Evolutionary conservation across 192 early-diverging fungal genomes (phyloP), one percentile per base, ranked within the genome.

Genomic region (Dimargaris xerosporica): DNA sequence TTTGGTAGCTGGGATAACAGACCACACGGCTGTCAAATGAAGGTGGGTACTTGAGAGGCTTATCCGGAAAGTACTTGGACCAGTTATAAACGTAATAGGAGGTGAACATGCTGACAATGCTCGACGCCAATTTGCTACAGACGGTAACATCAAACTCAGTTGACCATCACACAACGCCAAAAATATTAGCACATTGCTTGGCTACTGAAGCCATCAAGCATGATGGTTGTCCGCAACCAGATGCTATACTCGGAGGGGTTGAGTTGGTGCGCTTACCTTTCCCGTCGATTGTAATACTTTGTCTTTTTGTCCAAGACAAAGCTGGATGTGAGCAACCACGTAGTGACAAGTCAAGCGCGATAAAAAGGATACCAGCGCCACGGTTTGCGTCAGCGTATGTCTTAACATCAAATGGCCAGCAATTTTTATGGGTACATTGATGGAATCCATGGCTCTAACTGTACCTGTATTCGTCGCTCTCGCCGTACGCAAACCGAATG

Each of bases 21-120:
- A 98, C 93, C 11, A 82, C 82, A 1, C 96, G 81, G 25, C 84
- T 86, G 76, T 98, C 96, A 70, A 98, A 98, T 28, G 84, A 83
- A 4, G 95, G 95, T 26, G 88, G 83, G 60, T 87, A 86, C 66
- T 74, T 65, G 61, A 94, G 75, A 54, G 65, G 69, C 28, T 69
- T 73, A 21, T 80, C 81, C 4, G 74, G 61, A 61, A 95, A 90
- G 60, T 78, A 91, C 46, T 82, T 71, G 30, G 46, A 64, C 96
- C 96, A 98, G 51, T 83, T 75, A 54, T 81, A 81, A 21, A 93
- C 84, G 74, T 91, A 98, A 45, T 80, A 78, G 19, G 91, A 76
- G 5, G 93, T 89, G 67, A 98, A 98, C 19, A 87, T 65, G 65
- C 86, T 89, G 12, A 85, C 87, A 5, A 96, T 71, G 42, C 84